These are phyloP conservation scores for Globisporangium heterothallicum DNA, from an alignment of 352 stramenopile species.

Conservation along the genomic window DNA sequence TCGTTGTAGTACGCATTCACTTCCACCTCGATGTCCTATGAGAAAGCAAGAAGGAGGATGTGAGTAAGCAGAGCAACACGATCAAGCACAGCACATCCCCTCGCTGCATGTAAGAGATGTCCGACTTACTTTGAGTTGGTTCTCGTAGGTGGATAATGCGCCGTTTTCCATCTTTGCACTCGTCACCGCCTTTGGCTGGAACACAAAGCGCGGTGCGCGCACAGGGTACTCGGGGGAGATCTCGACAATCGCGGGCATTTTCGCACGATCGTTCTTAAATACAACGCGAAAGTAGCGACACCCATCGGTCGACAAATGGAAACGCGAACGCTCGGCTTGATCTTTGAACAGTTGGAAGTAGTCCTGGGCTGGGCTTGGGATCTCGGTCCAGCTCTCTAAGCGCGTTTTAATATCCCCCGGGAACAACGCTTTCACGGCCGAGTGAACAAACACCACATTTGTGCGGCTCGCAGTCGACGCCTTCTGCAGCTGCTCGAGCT, in stretches of 20 bases:
- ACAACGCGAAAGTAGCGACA: conserved; percentile 48
- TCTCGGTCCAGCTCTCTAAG: conserved; percentile 47
- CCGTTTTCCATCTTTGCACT: conserved; percentile 25
- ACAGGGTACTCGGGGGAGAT: conserved; percentile 64
- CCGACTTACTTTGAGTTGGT: conserved; percentile 57
- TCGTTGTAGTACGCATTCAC: conserved; percentile 72
- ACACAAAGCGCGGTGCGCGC: conserved; percentile 54
- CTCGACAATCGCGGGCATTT: conserved; percentile 46
- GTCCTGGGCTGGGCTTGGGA: conserved; percentile 24
- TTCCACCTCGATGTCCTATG: conserved; percentile 69
- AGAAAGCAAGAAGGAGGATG: neutral
- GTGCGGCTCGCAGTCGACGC: conserved; percentile 5
- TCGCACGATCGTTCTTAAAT: conserved; percentile 39
- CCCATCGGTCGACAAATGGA: conserved; percentile 24
- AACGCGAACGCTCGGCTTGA: conserved; percentile 15
- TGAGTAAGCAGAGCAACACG: conserved; percentile 1
- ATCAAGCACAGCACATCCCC: neutral
- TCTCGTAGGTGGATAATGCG: conserved; percentile 33
- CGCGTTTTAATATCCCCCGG: conserved; percentile 37
- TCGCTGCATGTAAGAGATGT: neutral
- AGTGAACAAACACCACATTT: conserved; percentile 27
- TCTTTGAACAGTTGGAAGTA: conserved; percentile 43
- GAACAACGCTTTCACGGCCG: conserved; percentile 36
- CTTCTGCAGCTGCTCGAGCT: conserved; percentile 38
- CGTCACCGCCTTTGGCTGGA: conserved; percentile 31